Percentiles rank a stretch among this genome's conserved stretches.
phyloP scores from a whole-genome alignment of 164 flowering plant genomes.

The Cinnamomum chago region DNA sequence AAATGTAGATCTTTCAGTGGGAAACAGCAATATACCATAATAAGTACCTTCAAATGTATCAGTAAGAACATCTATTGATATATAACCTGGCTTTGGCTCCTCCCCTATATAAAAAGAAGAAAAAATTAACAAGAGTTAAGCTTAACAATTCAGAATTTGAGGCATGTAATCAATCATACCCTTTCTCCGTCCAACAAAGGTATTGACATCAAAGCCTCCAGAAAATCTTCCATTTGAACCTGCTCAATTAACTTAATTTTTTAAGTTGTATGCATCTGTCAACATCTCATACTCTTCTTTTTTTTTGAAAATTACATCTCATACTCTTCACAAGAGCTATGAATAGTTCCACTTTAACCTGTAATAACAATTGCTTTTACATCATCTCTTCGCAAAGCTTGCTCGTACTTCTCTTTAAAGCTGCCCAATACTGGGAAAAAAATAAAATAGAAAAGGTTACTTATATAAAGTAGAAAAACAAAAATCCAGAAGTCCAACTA shows the following conservation, averaged over 20 bases:
- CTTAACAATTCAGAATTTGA: neutral
- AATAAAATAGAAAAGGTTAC: neutral
- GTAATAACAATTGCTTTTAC: conserved; percentile 93
- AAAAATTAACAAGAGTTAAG: neutral
- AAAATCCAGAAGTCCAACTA: too few relatives aligned
- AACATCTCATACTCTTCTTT: neutral
- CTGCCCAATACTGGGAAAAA: conserved; percentile 52
- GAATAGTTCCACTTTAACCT: conserved; percentile 31
- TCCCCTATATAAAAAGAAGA: conserved; percentile 27
- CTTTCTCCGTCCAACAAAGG: conserved; percentile 45
- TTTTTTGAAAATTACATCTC: neutral
- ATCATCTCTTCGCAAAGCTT: conserved; percentile 70
- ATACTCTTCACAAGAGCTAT: neutral
- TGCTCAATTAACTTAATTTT: conserved; percentile 18
- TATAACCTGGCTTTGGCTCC: conserved; percentile 48
- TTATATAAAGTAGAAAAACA: neutral
- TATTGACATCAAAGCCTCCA: conserved; percentile 81
- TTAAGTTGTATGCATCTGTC: conserved; percentile 2
- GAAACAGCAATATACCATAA: neutral
- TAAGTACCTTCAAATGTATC: conserved; percentile 68
- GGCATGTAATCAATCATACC: conserved; percentile 27
- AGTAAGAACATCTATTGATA: conserved; percentile 59
- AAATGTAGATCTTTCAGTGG: neutral
- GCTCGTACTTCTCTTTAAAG: conserved; percentile 57
- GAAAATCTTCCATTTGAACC: conserved; percentile 77